Percentiles rank a stretch among this genome's conserved stretches.
Conservation (phyloP, 2,329 filamentous ascomycete genomes). For the Claviceps arundinis region DNA sequence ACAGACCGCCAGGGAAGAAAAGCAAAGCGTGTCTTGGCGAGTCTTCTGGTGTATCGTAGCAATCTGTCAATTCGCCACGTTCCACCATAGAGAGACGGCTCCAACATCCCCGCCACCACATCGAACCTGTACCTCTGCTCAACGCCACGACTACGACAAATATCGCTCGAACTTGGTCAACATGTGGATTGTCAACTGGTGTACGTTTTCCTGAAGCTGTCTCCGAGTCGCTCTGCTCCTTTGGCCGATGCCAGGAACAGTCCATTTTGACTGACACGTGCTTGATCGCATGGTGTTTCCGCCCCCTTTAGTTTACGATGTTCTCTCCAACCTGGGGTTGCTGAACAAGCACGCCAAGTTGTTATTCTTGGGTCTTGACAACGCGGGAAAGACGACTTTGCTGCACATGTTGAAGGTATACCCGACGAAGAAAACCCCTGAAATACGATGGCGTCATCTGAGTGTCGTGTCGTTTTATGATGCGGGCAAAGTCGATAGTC, state of each 20-base stretch:
- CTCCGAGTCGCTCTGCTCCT: constrained; percentile 2
- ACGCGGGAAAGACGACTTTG: constrained; percentile 87
- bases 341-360: constrained; percentile 95
- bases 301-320: constrained; percentile 57
- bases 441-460: not conserved
- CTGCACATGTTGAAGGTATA: constrained; percentile 89
- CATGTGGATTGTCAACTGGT: constrained; percentile 97
- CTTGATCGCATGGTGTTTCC: constrained; percentile 1
- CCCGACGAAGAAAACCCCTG: not conserved
- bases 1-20: not conserved
- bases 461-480: not conserved
- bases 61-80: constrained; percentile 5
- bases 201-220: constrained; percentile 39
- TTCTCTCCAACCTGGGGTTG: constrained; percentile 74
- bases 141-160: constrained; percentile 6
- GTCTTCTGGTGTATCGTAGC: not conserved
- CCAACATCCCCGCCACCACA: constrained; percentile 8
- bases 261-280: constrained; percentile 20
- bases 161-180: constrained; percentile 16
- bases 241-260: not conserved
- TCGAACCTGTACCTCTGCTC: constrained; percentile 9
- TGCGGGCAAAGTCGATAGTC: not conserved
- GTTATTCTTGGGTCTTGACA: constrained; percentile 84
- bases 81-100: constrained; percentile 3
- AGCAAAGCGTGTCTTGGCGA: not conserved